Evolutionary conservation across 176 grass and related monocot species (phyloP).

Genomic region (Triticum timopheevii): DNA sequence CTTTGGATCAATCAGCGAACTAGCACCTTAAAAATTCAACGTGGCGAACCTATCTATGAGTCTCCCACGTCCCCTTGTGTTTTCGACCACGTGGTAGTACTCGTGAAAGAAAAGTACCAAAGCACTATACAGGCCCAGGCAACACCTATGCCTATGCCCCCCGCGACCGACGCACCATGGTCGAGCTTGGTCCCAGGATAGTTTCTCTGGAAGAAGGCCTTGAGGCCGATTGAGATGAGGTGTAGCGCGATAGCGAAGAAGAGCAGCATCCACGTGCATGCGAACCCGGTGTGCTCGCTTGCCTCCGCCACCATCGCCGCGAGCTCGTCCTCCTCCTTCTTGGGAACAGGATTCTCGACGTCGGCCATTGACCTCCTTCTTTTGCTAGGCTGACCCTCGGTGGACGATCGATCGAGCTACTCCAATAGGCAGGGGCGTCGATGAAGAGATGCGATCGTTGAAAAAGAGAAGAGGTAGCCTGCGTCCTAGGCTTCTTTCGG

Average conservation of each 20-base stretch:
- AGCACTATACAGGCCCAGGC: neutral
- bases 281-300: neutral
- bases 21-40: neutral
- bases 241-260: neutral
- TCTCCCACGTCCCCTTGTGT: neutral
- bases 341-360: neutral
- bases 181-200: neutral
- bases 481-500: neutral
- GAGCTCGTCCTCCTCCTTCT: neutral
- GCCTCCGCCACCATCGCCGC: neutral
- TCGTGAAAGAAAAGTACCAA: neutral
- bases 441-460: no score
- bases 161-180: neutral
- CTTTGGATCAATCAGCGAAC: no score
- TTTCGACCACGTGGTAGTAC: neutral
- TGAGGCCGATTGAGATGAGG: neutral
- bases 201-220: neutral
- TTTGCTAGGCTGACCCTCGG: neutral
- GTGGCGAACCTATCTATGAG: neutral
- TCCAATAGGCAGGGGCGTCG: neutral
- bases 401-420: neutral
- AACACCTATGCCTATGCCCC: neutral
- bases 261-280: neutral
- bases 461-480: neutral
- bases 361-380: neutral